Evolutionary conservation across 768 basidiomycete species (phyloP).

Genomic region (Trichaptum fuscoviolaceum): DNA sequence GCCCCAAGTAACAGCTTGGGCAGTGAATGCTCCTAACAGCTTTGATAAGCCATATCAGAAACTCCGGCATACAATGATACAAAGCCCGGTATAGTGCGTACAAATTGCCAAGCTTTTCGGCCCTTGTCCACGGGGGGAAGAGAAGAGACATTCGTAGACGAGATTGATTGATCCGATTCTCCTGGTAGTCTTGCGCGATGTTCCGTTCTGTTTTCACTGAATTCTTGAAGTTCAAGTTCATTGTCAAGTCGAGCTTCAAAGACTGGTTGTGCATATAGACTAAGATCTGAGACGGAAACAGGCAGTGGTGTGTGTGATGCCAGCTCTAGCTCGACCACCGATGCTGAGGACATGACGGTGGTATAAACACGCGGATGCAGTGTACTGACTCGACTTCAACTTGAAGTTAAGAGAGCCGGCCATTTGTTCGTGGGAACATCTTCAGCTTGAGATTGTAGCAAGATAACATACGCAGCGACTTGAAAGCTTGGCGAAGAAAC

Average conservation of each 20-base stretch:
- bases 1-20: conserved; percentile 24
- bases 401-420: too few relatives aligned
- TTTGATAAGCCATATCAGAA: not conserved
- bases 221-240: not conserved
- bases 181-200: not conserved
- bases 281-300: not conserved
- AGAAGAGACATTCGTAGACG: not conserved
- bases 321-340: conserved; percentile 3
- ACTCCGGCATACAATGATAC: not conserved
- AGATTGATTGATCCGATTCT: too few relatives aligned
- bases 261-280: not conserved
- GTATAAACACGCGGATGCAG: too few relatives aligned
- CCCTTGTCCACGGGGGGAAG: not conserved
- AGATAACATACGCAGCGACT: too few relatives aligned
- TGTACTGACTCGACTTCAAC: too few relatives aligned
- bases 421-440: too few relatives aligned
- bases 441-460: too few relatives aligned
- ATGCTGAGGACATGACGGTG: not conserved
- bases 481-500: too few relatives aligned
- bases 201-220: not conserved
- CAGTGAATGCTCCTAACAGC: conserved; percentile 21
- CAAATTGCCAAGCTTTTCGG: not conserved
- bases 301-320: not conserved
- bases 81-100: not conserved
- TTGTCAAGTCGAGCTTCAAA: not conserved